Conservation (phyloP, 495 filamentous ascomycete genomes). For the Cryomyces antarcticus region DNA sequence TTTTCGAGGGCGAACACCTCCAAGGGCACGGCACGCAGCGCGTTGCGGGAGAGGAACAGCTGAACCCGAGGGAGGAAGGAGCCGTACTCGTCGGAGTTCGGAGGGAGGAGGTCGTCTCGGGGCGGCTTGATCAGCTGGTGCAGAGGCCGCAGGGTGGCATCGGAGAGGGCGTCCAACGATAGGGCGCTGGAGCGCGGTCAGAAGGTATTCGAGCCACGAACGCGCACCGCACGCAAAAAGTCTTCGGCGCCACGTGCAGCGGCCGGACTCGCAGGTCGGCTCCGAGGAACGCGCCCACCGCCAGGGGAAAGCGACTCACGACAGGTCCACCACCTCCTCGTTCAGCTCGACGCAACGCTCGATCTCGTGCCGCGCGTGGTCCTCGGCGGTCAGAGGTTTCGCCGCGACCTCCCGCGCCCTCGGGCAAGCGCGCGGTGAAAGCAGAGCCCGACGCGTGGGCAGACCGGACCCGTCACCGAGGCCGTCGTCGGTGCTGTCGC, state of each 20-base stretch:
- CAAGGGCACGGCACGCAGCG: slow-evolving; percentile 28
- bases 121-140: slow-evolving; percentile 34
- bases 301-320: slow-evolving; percentile 24
- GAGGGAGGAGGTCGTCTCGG: slow-evolving; percentile 17
- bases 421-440: too few species aligned
- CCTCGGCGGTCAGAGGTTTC: not conserved
- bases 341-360: slow-evolving; percentile 39
- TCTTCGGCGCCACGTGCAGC: too few species aligned
- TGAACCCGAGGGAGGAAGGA: slow-evolving; percentile 35
- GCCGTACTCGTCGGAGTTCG: slow-evolving; percentile 25
- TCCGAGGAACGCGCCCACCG: too few species aligned
- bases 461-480: not conserved
- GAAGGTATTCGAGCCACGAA: too few species aligned
- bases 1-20: slow-evolving; percentile 32
- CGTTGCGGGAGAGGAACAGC: slow-evolving; percentile 44
- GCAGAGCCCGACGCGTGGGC: too few species aligned
- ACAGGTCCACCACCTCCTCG: slow-evolving; percentile 40
- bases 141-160: slow-evolving; percentile 32
- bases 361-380: slow-evolving; percentile 12
- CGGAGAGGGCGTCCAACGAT: slow-evolving; percentile 12
- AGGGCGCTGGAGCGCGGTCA: slow-evolving; percentile 11
- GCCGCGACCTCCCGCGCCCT: not conserved
- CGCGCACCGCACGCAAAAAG: too few species aligned
- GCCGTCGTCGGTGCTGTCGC: slow-evolving; percentile 29
- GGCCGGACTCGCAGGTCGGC: too few species aligned